Percentiles rank a stretch among this genome's conserved stretches.
These are phyloP conservation scores for Phytophthora macrochlamydospora DNA, from an alignment of 352 stramenopile species.

Conservation along the genomic window DNA sequence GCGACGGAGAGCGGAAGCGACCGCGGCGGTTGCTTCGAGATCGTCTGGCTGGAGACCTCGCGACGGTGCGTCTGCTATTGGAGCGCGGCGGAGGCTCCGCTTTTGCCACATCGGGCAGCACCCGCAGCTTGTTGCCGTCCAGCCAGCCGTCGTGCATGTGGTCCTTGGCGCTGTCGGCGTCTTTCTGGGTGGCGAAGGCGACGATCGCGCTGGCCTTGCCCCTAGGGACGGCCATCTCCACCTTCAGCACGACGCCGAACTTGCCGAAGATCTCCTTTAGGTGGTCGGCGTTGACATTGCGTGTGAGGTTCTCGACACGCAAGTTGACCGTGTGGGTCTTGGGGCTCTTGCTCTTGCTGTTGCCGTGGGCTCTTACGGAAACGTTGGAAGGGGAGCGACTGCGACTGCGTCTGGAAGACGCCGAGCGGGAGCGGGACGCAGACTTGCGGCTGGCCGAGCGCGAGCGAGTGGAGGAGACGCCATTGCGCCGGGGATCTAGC, in stretches of 20 bases:
- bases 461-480: too few relatives aligned
- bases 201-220: conserved; percentile 59
- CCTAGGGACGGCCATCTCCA: conserved; percentile 52
- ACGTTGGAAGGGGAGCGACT: conserved; percentile 15
- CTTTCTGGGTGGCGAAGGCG: conserved; percentile 49
- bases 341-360: conserved; percentile 4
- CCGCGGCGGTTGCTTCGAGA: conserved; percentile 16
- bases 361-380: neutral
- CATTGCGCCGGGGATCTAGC: too few relatives aligned
- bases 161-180: conserved; percentile 62
- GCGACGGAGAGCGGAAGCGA: conserved; percentile 27
- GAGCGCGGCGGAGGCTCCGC: conserved; percentile 9
- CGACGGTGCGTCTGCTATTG: conserved; percentile 9
- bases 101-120: conserved; percentile 34
- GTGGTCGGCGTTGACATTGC: conserved; percentile 85
- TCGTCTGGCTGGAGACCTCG: conserved; percentile 23
- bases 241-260: conserved; percentile 68
- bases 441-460: too few relatives aligned
- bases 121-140: conserved; percentile 78
- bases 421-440: conserved; percentile 16
- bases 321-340: conserved; percentile 38
- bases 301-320: conserved; percentile 83
- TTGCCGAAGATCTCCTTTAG: conserved; percentile 88
- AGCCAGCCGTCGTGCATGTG: conserved; percentile 89
- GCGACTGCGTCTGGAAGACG: conserved; percentile 4